phyloP scores from a whole-genome alignment of 2,329 filamentous ascomycete genomes.

The Incumbomyces lentus region DNA sequence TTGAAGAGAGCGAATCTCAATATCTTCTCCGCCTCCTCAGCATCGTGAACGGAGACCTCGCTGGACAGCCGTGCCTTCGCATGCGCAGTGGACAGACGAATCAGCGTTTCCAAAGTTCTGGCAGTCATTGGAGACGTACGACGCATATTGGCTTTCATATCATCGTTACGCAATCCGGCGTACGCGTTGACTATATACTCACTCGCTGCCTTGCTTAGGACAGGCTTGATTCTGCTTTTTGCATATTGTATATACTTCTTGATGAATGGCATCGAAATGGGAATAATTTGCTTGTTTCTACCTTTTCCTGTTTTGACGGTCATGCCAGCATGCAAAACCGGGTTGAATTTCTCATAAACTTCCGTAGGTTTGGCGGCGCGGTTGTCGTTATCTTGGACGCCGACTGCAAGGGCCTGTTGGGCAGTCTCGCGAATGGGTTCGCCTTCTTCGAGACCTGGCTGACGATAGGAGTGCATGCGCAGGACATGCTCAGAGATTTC shows the following conservation, averaged over 20 bases:
- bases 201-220: slow-evolving; percentile 81
- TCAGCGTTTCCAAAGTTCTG: slow-evolving; percentile 93
- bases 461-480: slow-evolving; percentile 91
- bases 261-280: slow-evolving; percentile 87
- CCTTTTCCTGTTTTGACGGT: slow-evolving; percentile 65
- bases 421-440: slow-evolving; percentile 83
- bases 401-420: slow-evolving; percentile 76
- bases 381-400: slow-evolving; percentile 64
- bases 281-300: slow-evolving; percentile 57
- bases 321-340: slow-evolving; percentile 89
- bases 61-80: slow-evolving; percentile 84
- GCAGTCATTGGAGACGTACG: slow-evolving; percentile 93
- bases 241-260: slow-evolving; percentile 99
- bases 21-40: slow-evolving; percentile 76
- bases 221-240: slow-evolving; percentile 79
- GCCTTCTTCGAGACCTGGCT: slow-evolving; percentile 86
- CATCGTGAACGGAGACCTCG: slow-evolving; percentile 81
- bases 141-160: slow-evolving; percentile 86
- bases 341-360: slow-evolving; percentile 91
- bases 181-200: slow-evolving; percentile 88
- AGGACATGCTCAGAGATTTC: slow-evolving; percentile 93
- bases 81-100: slow-evolving; percentile 91
- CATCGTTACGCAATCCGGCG: slow-evolving; percentile 86
- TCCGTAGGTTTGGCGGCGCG: slow-evolving; percentile 64
- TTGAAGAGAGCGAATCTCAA: slow-evolving; percentile 94